A percentile compares a stretch with the other conserved stretches of the same genome.
phyloP scores from a whole-genome alignment of 192 early-diverging fungal species.

The Blastocladiella britannica region DNA sequence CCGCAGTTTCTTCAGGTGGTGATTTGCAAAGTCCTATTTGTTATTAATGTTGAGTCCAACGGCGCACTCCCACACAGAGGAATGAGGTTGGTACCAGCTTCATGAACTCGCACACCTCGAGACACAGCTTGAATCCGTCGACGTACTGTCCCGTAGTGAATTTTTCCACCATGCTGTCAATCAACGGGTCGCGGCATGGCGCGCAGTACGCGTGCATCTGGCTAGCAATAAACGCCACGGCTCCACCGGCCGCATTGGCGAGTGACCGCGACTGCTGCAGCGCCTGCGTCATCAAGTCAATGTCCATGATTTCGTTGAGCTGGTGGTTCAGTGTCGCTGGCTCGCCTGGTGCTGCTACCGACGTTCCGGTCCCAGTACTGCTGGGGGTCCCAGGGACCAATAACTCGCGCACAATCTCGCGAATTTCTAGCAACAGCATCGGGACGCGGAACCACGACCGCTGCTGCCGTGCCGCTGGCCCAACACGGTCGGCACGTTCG shows the following conservation, averaged over 20 bases:
- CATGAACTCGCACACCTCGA: slow-evolving; percentile 53
- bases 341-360: no score
- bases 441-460: slow-evolving; percentile 23
- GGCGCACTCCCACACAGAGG: background rate
- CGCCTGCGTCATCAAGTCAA: slow-evolving; percentile 34
- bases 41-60: background rate
- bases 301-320: slow-evolving; percentile 28
- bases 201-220: slow-evolving; percentile 47
- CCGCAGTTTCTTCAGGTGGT: slow-evolving; percentile 39
- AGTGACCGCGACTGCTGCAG: slow-evolving; percentile 40
- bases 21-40: slow-evolving; percentile 35
- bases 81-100: slow-evolving; percentile 18
- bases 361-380: no score
- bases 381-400: no score
- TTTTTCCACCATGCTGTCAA: slow-evolving; percentile 34
- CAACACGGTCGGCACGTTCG: slow-evolving; percentile 4
- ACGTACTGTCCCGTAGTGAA: slow-evolving; percentile 36
- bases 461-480: background rate
- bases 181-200: slow-evolving; percentile 35
- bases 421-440: slow-evolving; percentile 52
- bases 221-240: slow-evolving; percentile 36
- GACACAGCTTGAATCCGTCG: slow-evolving; percentile 43
- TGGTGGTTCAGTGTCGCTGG: slow-evolving; percentile 12
- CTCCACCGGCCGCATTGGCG: slow-evolving; percentile 23
- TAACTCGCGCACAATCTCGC: slow-evolving; percentile 43